Evolutionary conservation across 2,329 filamentous ascomycete genomes (phyloP), one percentile per base, ranked within the genome.

Genomic region (Colletotrichum cordylinicola): DNA sequence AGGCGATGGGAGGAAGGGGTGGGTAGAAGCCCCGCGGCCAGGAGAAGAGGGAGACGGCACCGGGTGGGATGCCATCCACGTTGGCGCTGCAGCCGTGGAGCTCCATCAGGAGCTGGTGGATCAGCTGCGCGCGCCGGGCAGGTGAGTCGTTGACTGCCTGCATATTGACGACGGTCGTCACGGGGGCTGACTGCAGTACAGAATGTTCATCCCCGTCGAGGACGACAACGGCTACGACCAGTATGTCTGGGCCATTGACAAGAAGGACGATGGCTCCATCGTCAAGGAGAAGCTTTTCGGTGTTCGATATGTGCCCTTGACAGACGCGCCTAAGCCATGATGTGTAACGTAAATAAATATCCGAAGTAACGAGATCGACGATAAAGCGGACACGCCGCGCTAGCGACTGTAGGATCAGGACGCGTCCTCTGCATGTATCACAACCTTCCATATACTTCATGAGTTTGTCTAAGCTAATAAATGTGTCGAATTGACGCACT

Each of bases 31-130:
- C 13, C 77, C 81, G 2, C 80, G 85, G 72, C 85, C 80, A 80
- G 91, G 86, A 3, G 84, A 84, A 60, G 88, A 87, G 8, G 88
- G 88, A 71, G 85, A 87, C 15, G 88, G 86, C 77, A 85, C 84
- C 35, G 89, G 92, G 0, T 99, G 96, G 89, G 95, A 98, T 88
- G 96, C 94, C 4, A 98, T 99, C 75, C 97, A 98, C 82, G 97
- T 98, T 4, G 97, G 97, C 0, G 97, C 97, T 1, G 94, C 95
- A 9, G 96, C 96, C 1, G 90, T 86, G 29, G 90, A 92, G 81
- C 85, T 98, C 70, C 96, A 98, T 82, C 82, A 90, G 21, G 90
- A 91, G 75, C 85, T 98, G 78, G 85, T 98, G 61, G 90, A 93
- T 35, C 97, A 98, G 86, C 86, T 99, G 79, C 92, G 92, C 78